Percentiles rank a stretch among this genome's conserved stretches.
phyloP scores from a whole-genome alignment of 2,329 filamentous ascomycete genomes.

The Didymellaceae sp. region DNA sequence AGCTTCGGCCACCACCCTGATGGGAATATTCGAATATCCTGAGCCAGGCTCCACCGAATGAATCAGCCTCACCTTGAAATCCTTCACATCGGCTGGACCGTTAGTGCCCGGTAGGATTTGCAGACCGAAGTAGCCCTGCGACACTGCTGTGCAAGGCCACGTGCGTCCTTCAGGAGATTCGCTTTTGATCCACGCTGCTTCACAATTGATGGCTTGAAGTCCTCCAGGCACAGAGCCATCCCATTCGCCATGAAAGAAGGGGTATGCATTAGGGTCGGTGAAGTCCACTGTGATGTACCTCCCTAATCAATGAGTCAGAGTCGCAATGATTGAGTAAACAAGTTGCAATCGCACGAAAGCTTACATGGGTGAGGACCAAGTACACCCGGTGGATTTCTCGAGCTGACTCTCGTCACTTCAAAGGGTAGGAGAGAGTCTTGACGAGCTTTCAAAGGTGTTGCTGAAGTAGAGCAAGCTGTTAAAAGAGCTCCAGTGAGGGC shows the following conservation, averaged over 20 bases:
- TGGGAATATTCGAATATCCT: neutral
- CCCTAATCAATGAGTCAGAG: neutral
- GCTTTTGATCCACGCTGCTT: constrained; percentile 20
- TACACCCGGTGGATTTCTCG: neutral
- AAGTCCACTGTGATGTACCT: constrained; percentile 18
- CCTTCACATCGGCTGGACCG: neutral
- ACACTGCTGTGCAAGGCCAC: constrained; percentile 23
- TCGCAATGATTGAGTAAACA: neutral
- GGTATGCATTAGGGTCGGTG: constrained; percentile 22
- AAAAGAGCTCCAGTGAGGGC: neutral
- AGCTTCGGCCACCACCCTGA: neutral
- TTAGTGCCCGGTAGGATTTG: neutral
- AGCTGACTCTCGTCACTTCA: neutral
- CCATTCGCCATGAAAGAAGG: neutral
- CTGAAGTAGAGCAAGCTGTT: neutral
- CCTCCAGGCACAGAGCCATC: constrained; percentile 13
- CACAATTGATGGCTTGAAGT: constrained; percentile 17
- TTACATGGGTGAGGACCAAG: neutral
- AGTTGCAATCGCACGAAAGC: too few relatives aligned
- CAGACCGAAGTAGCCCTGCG: neutral
- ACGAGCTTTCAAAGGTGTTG: neutral
- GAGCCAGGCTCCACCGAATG: neutral
- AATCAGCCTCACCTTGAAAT: constrained; percentile 1
- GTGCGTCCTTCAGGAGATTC: constrained; percentile 18
- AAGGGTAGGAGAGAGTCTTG: constrained; percentile 5